phyloP scores from a whole-genome alignment of 768 basidiomycete species.

The Mycena galopus region DNA sequence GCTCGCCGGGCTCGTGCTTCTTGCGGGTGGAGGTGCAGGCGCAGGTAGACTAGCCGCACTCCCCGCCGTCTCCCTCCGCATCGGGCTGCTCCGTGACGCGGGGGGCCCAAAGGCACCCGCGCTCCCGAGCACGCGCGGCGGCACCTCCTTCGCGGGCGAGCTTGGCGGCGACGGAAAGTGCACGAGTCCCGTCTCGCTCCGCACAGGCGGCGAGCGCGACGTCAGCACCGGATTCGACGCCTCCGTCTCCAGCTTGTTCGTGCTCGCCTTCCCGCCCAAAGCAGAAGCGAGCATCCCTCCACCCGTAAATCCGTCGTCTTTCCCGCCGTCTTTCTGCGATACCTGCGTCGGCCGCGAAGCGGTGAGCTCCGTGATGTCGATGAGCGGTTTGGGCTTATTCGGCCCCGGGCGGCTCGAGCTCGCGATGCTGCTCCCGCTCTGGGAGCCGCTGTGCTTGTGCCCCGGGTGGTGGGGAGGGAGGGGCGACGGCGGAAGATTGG shows the following conservation, averaged over 20 bases:
- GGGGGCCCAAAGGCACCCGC: neutral
- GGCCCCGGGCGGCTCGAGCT: neutral
- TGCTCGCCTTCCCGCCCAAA: neutral
- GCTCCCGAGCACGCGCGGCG: constrained; percentile 21
- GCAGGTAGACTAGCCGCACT: constrained; percentile 36
- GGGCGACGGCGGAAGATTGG: neutral
- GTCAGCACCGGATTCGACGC: constrained; percentile 31
- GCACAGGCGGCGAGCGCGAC: constrained; percentile 31
- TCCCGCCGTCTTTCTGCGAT: constrained; percentile 7
- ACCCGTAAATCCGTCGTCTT: constrained; percentile 54
- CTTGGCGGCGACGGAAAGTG: constrained; percentile 32
- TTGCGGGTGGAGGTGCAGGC: neutral
- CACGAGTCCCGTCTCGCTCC: constrained; percentile 12
- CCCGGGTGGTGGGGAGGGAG: neutral
- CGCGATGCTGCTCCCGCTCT: constrained; percentile 19
- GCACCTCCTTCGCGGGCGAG: constrained; percentile 26
- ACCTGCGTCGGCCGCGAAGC: constrained; percentile 12
- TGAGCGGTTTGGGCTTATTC: constrained; percentile 57
- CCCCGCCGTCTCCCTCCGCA: constrained; percentile 29
- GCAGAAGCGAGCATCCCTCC: constrained; percentile 45
- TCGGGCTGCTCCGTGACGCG: constrained; percentile 8
- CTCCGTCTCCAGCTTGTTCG: neutral
- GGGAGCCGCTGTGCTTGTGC: neutral
- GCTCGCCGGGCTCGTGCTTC: neutral
- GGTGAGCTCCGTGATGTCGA: constrained; percentile 63